Percentiles rank a stretch among this genome's conserved stretches.
phyloP scores from a whole-genome alignment of 371 early-diverging fungal genomes.

The Cladochytrium tenue region DNA sequence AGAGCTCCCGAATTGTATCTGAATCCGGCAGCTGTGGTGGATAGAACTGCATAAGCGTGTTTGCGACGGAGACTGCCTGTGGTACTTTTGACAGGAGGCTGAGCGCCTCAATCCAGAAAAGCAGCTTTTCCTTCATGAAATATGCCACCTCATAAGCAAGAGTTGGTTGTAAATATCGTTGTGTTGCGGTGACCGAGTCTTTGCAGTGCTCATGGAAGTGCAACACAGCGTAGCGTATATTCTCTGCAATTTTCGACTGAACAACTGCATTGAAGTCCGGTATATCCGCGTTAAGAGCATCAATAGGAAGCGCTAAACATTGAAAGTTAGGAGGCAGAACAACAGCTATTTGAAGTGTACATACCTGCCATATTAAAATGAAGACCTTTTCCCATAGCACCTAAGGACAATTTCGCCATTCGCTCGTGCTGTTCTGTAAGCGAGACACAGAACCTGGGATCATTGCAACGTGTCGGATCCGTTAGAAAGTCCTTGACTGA shows the following conservation, averaged over 20 bases:
- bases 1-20: background rate
- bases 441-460: background rate
- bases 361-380: constrained; percentile 1
- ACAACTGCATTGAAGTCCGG: background rate
- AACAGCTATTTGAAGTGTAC: background rate
- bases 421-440: background rate
- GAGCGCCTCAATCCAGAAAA: constrained; percentile 6
- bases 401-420: background rate
- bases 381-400: background rate
- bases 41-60: background rate
- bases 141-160: background rate
- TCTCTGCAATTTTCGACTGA: background rate
- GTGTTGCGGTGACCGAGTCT: background rate
- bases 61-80: background rate
- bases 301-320: constrained; percentile 2
- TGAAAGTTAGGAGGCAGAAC: background rate
- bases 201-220: background rate
- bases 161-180: background rate
- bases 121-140: background rate
- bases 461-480: constrained; percentile 11
- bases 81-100: background rate
- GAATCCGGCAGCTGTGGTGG: background rate
- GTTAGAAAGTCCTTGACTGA: constrained; percentile 25
- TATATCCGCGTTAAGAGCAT: background rate
- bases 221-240: background rate